phyloP scores from a whole-genome alignment of 805 yeast genomes.

The Saturnispora sekii region DNA sequence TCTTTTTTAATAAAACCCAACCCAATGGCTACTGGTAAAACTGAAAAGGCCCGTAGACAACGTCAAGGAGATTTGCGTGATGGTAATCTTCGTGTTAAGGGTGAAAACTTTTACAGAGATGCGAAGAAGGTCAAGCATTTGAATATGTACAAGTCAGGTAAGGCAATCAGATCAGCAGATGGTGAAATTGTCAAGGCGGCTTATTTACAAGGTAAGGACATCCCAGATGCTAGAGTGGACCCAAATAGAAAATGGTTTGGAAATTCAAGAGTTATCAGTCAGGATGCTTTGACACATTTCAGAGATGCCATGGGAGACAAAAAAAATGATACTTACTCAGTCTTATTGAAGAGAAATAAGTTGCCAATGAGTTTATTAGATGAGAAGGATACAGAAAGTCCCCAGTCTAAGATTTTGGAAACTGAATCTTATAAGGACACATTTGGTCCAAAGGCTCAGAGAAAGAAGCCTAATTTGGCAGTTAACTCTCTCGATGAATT shows the following conservation, averaged over 20 bases:
- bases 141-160: conserved; percentile 88
- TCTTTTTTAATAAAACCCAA: not conserved
- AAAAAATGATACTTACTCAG: conserved; percentile 74
- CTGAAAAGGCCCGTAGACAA: conserved; percentile 77
- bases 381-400: conserved; percentile 76
- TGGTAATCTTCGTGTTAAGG: conserved; percentile 89
- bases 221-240: conserved; percentile 87
- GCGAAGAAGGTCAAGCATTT: conserved; percentile 84
- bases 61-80: conserved; percentile 77
- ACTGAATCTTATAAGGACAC: conserved; percentile 76
- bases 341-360: conserved; percentile 77
- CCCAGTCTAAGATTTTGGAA: conserved; percentile 72
- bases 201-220: conserved; percentile 72
- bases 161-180: conserved; percentile 73
- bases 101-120: conserved; percentile 94
- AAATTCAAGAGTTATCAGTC: conserved; percentile 93
- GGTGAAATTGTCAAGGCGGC: conserved; percentile 89
- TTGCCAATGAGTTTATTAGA: conserved; percentile 92
- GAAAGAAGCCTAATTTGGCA: conserved; percentile 74
- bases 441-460: conserved; percentile 91
- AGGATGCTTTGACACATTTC: conserved; percentile 89
- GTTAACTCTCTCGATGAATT: conserved; percentile 78
- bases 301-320: conserved; percentile 89
- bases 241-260: conserved; percentile 98
- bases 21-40: conserved; percentile 85